Conservation (phyloP, 2,329 filamentous ascomycete species). For the Nectriaceae sp. region DNA sequence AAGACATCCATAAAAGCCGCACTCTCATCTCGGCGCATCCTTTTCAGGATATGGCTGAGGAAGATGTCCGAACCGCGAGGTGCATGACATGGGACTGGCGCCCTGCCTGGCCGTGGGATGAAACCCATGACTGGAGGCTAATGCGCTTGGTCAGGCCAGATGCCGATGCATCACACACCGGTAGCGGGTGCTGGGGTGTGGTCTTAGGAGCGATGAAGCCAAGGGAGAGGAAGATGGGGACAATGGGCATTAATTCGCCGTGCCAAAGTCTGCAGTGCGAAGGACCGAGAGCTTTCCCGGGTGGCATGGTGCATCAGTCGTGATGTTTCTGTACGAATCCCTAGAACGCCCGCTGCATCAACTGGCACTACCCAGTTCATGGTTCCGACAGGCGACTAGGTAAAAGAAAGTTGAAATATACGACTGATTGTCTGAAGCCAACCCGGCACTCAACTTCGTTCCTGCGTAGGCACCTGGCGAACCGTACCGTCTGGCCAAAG, state of each 20-base stretch:
- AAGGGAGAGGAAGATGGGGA: constrained; percentile 26
- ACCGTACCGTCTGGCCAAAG: constrained; percentile 22
- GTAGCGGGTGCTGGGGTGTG: constrained; percentile 43
- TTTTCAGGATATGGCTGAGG: constrained; percentile 51
- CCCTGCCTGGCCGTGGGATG: constrained; percentile 44
- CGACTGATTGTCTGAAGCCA: constrained; percentile 52
- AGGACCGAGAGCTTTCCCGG: constrained; percentile 47
- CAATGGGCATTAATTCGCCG: constrained; percentile 14
- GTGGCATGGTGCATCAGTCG: constrained; percentile 39
- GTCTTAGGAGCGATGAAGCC: constrained; percentile 39
- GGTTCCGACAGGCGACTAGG: constrained; percentile 47
- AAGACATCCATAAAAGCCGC: constrained; percentile 95
- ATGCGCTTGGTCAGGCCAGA: constrained; percentile 60
- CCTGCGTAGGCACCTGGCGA: constrained; percentile 15
- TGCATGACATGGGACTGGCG: constrained; percentile 48
- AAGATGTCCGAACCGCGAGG: constrained; percentile 33
- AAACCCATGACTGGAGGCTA: constrained; percentile 49
- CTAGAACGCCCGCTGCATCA: constrained; percentile 39
- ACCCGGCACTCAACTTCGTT: constrained; percentile 46
- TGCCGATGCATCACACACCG: constrained; percentile 46
- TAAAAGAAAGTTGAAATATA: constrained; percentile 36
- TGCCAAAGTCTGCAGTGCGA: constrained; percentile 28
- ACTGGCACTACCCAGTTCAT: constrained; percentile 30
- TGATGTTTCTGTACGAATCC: constrained; percentile 50
- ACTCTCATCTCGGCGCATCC: constrained; percentile 53